Evolutionary conservation across 768 basidiomycete species (phyloP).

Genomic region (Omphalotus guepiniiformis): DNA sequence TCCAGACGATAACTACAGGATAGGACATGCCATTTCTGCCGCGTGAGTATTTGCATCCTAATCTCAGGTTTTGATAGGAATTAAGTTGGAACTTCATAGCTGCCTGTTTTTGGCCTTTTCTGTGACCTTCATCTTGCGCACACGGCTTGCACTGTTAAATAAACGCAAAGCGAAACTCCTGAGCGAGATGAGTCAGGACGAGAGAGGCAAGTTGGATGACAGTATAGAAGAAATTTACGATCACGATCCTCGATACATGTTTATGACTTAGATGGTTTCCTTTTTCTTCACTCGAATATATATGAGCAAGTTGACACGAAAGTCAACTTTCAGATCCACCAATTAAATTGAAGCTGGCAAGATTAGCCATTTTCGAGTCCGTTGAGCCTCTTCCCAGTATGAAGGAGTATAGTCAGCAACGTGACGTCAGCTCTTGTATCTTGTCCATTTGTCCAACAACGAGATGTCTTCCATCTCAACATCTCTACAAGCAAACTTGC

Average conservation of each 20-base stretch:
- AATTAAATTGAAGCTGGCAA: too few species aligned
- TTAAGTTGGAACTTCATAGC: constrained; percentile 19
- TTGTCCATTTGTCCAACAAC: too few species aligned
- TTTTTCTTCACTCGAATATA: too few species aligned
- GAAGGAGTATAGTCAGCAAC: too few species aligned
- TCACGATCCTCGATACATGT: constrained; percentile 48
- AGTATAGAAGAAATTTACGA: constrained; percentile 39
- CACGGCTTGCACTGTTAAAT: constrained; percentile 39
- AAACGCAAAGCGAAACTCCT: constrained; percentile 29
- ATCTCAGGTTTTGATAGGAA: neutral
- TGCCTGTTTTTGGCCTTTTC: constrained; percentile 41
- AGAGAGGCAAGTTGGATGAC: constrained; percentile 22
- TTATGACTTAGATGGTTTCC: constrained; percentile 49
- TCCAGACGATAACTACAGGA: constrained; percentile 42
- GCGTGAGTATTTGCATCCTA: constrained; percentile 26
- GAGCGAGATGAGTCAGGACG: constrained; percentile 25
- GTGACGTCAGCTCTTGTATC: too few species aligned
- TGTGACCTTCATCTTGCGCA: constrained; percentile 40
- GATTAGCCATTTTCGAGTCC: too few species aligned
- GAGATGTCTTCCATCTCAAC: too few species aligned
- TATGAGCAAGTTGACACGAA: too few species aligned
- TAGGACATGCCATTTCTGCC: constrained; percentile 54
- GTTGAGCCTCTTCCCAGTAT: too few species aligned
- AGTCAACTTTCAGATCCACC: too few species aligned
- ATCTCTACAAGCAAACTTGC: too few species aligned